Evolutionary conservation across 768 basidiomycete species (phyloP).

Genomic region (Rhodotorula sphaerocarpa): DNA sequence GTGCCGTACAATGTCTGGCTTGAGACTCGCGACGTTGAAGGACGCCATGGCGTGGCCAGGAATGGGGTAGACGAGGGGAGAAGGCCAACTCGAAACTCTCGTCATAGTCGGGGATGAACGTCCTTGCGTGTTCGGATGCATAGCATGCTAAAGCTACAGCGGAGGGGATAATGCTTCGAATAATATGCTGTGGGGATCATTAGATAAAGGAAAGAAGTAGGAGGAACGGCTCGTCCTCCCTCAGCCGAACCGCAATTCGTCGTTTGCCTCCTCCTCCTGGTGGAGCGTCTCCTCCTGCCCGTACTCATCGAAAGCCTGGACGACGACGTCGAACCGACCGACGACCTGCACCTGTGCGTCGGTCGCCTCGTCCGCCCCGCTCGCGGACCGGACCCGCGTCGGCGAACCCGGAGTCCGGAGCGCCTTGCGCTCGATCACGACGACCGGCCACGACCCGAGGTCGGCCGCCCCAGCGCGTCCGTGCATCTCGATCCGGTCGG

Average conservation of each 20-base stretch:
- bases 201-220: no score
- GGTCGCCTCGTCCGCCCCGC: not conserved
- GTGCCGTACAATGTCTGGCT: slow-evolving; percentile 13
- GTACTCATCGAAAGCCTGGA: not conserved
- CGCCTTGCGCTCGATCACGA: slow-evolving; percentile 31
- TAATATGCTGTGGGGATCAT: no score
- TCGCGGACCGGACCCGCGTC: not conserved
- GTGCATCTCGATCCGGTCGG: slow-evolving; percentile 30
- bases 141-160: not conserved
- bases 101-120: no score
- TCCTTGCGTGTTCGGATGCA: no score
- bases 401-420: slow-evolving; percentile 21
- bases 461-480: slow-evolving; percentile 13
- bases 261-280: slow-evolving; percentile 9
- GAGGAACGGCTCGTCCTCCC: no score
- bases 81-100: no score
- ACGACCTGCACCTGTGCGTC: slow-evolving; percentile 18
- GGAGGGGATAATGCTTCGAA: no score
- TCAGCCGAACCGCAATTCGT: slow-evolving; percentile 24
- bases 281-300: not conserved
- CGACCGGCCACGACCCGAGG: slow-evolving; percentile 8
- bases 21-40: slow-evolving; percentile 5
- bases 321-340: slow-evolving; percentile 20
- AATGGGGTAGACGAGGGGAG: no score
- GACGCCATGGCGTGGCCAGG: not conserved